These are phyloP conservation scores for Pterothamnion heteromorphum DNA, from an alignment of 31 red algal species.

Conservation along the genomic window DNA sequence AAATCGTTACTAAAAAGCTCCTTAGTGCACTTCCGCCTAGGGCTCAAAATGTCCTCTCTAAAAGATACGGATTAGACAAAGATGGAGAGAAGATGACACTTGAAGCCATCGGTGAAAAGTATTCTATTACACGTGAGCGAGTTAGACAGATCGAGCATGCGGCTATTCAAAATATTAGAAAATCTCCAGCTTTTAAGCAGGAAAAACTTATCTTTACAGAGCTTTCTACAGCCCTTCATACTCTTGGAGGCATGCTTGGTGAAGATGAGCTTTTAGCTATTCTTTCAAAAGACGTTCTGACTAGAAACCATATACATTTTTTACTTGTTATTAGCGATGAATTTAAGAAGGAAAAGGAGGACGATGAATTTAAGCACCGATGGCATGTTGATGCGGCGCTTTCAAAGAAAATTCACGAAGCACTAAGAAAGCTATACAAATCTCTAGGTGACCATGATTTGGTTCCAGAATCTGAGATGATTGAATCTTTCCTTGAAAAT, in stretches of 20 bases:
- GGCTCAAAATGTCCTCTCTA: constrained; percentile 67
- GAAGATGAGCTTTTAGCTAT: not conserved
- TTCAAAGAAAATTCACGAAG: not conserved
- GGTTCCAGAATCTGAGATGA: not conserved
- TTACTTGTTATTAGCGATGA: not conserved
- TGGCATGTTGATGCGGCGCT: not conserved
- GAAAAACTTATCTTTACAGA: not conserved
- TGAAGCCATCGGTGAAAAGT: constrained; percentile 81
- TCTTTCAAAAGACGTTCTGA: not conserved
- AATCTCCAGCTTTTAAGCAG: not conserved
- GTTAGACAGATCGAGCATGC: constrained; percentile 86
- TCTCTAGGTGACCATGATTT: not conserved
- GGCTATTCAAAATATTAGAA: constrained; percentile 76
- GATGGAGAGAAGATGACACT: constrained; percentile 79
- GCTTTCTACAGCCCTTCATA: not conserved
- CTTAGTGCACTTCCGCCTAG: not conserved
- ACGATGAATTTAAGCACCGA: not conserved
- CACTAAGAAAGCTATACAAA: constrained; percentile 9
- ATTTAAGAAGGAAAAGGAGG: not conserved
- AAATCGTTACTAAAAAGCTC: not conserved
- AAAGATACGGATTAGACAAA: constrained; percentile 84
- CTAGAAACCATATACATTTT: not conserved
- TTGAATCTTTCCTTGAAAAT: not conserved
- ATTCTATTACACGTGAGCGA: constrained; percentile 76
- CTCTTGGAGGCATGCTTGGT: not conserved